Evolutionary conservation across 495 filamentous ascomycete genomes (phyloP), one percentile per base, ranked within the genome.

Genomic region (Pyronema domesticum): DNA sequence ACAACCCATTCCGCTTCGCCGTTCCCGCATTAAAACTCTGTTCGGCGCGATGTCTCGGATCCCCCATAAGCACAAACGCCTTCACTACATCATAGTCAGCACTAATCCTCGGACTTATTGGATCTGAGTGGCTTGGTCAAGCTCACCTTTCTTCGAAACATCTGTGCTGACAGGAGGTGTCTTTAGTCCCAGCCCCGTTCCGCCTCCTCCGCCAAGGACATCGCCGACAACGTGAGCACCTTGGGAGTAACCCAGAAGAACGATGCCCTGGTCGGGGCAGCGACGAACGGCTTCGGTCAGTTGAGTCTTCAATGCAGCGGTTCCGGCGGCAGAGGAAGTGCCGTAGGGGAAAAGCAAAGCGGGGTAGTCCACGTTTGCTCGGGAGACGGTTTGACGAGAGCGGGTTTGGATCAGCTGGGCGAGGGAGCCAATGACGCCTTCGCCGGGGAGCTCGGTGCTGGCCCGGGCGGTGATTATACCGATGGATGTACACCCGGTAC

Each of bases 161-260:
- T 35, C 23, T 1, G 55, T 6, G 17, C 53, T 3, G 46, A 60
- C 33, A 14, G 58, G 8, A 3, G 37, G 1, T 8, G 58, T 60
- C 36, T 58, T 58, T 23, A 55, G 1, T 2, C 58, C 58, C 19
- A 60, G 35, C 4, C 47, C 0, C 11, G 35, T 42, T 11, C 57
- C 58, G 1, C 58, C 58, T 10, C 58, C 58, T 14, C 55, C 58
- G 13, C 45, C 58, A 18, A 60, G 36, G n/a, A 34, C 36, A 37
- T 60, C 58, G 0, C 58, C 58, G 45, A 60, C 42, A 37, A 60
- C 6, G 37, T 60, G 58, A 3, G 58, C 58, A 10, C 58, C 58
- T 51, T 60, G 58, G 7, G 58, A 60, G 14, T 60, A 60, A 1
- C 58, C 58, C 17, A 58, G 35, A 11, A 60, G 23, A 1, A 60